Base-by-base conservation (phyloP, 495 filamentous ascomycete genomes). In the Penicillium fimorum region DNA sequence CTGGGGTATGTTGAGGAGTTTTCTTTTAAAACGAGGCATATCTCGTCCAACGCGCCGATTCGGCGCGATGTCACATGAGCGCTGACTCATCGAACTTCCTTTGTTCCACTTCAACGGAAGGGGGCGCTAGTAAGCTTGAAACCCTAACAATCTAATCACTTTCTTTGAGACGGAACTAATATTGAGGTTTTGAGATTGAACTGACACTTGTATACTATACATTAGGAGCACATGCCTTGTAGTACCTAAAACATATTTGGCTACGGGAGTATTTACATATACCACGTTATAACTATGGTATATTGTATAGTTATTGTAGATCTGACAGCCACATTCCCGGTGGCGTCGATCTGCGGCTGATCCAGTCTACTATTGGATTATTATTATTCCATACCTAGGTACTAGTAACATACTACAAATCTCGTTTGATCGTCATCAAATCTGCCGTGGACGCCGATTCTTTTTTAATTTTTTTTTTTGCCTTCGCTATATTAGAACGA, bases 41-140 rank as follows among this genome's bases (percentile, higher is more conserved):
- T 63, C 65, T 59, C 65, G 65, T 65, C 62, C n/a, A 11, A 52
- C 50, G 50, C 50, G 50, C 37, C 27, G n/a, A 9, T 13, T 13
- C 38, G 35, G 56, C 62, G 64, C 66, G 66, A 50, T 46, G 46
- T 67, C 66, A 69, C 66, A 50, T 69, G 66, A 55, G 7, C 7
- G 17, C 11, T 51, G 49, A 51, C 49, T 51, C 49, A 51, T 30
- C 50, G 11, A 1, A 1, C 15, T 22, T 27, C 33, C 40, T 32
- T 50, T 50, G 33, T 50, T 27, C 25, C 25, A 27, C 25, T 7
- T 27, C 4, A 27, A 27, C 4, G 2, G 2, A 22, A 22, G 22
- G n/a, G n/a, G 25, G 25, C 2, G 2, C 25, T 25, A 25, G 5
- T 25, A 25, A 25, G 25, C 25, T 27, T n/a, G 35, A 8, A 17